Conservation (phyloP, 768 basidiomycete genomes). For the Suillus subalutaceus region DNA sequence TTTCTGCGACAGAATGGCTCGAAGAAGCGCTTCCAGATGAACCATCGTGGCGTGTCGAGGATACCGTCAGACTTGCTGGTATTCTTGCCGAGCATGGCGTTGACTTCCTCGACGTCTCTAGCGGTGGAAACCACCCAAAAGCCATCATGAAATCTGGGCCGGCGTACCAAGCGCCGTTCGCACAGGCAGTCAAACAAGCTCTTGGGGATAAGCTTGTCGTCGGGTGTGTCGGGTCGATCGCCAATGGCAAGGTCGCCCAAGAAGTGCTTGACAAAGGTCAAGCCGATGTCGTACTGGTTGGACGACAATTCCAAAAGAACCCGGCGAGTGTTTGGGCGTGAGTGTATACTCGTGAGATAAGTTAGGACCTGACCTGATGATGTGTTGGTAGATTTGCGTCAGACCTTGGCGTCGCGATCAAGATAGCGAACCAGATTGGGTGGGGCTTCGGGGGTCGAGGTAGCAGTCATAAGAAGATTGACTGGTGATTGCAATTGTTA, state of each 20-base stretch:
- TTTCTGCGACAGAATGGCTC: slow-evolving; percentile 79
- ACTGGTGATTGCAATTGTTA: slow-evolving; percentile 16
- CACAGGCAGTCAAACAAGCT: slow-evolving; percentile 53
- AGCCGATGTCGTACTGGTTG: slow-evolving; percentile 52
- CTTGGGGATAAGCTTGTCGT: slow-evolving; percentile 43
- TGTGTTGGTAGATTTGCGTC: slow-evolving; percentile 45
- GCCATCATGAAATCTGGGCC: slow-evolving; percentile 31
- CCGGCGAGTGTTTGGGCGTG: slow-evolving; percentile 48
- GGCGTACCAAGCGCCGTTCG: slow-evolving; percentile 59
- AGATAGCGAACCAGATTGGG: slow-evolving; percentile 53
- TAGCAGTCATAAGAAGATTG: slow-evolving; percentile 9
- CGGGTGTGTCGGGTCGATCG: slow-evolving; percentile 28
- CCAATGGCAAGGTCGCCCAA: slow-evolving; percentile 45
- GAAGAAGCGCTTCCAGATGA: slow-evolving; percentile 59
- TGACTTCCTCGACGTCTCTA: slow-evolving; percentile 75
- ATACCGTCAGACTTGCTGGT: slow-evolving; percentile 62
- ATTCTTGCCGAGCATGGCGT: slow-evolving; percentile 66
- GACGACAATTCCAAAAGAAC: slow-evolving; percentile 62
- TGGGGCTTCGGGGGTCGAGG: slow-evolving; percentile 53
- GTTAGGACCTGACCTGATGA: not conserved
- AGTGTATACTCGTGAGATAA: slow-evolving; percentile 16
- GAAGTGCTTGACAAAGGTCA: slow-evolving; percentile 44
- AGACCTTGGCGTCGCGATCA: slow-evolving; percentile 51
- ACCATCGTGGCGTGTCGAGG: slow-evolving; percentile 68
- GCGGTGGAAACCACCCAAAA: slow-evolving; percentile 56